Conservation (phyloP, 768 basidiomycete species). For the Agrocybe praecox region DNA sequence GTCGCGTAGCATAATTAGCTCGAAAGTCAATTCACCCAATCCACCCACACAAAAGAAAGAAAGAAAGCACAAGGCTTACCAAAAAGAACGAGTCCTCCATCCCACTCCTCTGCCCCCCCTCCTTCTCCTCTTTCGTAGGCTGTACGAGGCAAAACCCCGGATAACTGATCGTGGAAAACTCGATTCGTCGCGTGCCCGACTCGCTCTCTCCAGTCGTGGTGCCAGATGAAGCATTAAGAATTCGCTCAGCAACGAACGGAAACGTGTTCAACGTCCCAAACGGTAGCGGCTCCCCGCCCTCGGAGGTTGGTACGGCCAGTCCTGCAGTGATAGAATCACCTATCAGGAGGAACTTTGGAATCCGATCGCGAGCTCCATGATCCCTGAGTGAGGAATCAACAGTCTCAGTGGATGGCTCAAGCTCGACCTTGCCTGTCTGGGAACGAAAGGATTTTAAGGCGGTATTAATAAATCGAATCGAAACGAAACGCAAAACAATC, state of each 20-base stretch:
- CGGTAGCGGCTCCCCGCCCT: constrained; percentile 10
- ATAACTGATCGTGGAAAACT: constrained; percentile 1
- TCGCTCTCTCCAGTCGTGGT: background rate
- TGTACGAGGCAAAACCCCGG: constrained; percentile 1
- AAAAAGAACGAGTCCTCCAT: constrained; percentile 3
- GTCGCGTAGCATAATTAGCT: too few species aligned
- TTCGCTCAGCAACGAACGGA: constrained; percentile 4
- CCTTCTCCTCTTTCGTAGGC: constrained; percentile 3
- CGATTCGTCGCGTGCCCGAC: too few species aligned
- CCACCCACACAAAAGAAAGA: background rate
- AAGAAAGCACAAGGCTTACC: background rate
- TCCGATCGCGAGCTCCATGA: too few species aligned
- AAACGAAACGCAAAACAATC: background rate
- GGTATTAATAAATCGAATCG: too few species aligned
- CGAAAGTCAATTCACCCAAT: background rate
- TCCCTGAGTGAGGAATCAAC: too few species aligned
- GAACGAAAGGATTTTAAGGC: too few species aligned
- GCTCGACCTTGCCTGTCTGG: too few species aligned
- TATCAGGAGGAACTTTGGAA: constrained; percentile 1
- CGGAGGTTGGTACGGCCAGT: constrained; percentile 2
- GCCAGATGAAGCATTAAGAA: background rate
- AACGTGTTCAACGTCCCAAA: constrained; percentile 9
- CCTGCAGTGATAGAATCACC: constrained; percentile 12
- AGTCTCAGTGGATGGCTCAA: too few species aligned
- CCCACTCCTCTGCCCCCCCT: background rate